A percentile compares a stretch with the other conserved stretches of the same genome.
phyloP scores from a whole-genome alignment of 371 early-diverging fungal species.

The Conidiobolus incongruus region DNA sequence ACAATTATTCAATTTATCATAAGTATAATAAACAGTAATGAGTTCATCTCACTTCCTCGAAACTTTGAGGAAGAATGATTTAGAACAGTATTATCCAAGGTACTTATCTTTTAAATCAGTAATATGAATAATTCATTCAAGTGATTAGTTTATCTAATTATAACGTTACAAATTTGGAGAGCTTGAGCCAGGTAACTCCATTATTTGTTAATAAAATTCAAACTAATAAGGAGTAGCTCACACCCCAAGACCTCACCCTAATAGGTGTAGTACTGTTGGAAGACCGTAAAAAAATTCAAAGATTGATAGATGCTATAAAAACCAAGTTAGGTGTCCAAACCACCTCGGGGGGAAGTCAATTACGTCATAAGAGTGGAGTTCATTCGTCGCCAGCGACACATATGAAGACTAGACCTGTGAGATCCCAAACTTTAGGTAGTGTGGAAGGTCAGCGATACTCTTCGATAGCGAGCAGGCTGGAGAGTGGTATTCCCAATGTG shows the following conservation, averaged over 20 bases:
- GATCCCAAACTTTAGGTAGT: slow-evolving; percentile 2
- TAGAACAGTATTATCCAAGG: slow-evolving; percentile 11
- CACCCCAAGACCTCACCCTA: not conserved
- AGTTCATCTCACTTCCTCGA: slow-evolving; percentile 10
- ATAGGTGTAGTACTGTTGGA: not conserved
- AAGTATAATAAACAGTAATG: no score
- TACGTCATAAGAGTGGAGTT: not conserved
- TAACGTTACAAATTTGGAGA: not conserved
- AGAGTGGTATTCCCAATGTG: not conserved
- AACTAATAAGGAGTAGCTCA: not conserved
- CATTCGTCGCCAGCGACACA: no score
- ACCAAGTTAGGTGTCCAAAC: no score
- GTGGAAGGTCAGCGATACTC: slow-evolving; percentile 3
- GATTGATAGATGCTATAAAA: not conserved
- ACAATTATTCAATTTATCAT: no score
- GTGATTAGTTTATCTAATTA: not conserved
- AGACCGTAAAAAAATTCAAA: not conserved
- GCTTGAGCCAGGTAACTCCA: not conserved
- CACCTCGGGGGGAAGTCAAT: not conserved
- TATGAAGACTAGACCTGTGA: no score
- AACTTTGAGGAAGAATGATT: slow-evolving; percentile 14
- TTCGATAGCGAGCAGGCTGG: not conserved
- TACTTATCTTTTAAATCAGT: slow-evolving; percentile 1
- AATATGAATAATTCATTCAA: not conserved
- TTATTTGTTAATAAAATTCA: not conserved